Base-by-base conservation (phyloP, 1,284 basidiomycete species). In the Naganishia albida region DNA sequence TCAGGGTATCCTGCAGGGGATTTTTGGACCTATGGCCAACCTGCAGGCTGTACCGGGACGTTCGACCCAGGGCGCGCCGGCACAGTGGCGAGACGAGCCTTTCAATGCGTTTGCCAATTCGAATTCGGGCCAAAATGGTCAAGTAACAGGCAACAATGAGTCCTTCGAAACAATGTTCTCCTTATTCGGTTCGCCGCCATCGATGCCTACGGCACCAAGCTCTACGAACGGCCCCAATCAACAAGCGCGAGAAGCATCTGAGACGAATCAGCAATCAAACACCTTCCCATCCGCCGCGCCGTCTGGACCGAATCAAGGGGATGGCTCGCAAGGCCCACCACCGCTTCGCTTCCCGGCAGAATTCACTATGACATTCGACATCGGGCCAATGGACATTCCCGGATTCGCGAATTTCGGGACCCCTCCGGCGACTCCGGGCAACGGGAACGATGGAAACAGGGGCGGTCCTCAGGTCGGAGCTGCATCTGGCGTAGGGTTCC, bases 1-100 rank as follows among this genome's bases (percentile, higher is more conserved):
- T 40, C 46, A 60, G 38, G 34, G 57, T n/a, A 60, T 60, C 18
- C 25, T 60, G 46, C 40, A 60, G 28, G 57, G 57, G 1, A n/a
- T 60, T 7, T 50, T 60, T 46, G 57, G 57, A 28, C 57, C 57
- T 12, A 60, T 60, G 57, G 38, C 48, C 20, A 49, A 60, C 8
- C 0, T 40, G 15, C 57, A 39, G 23, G 16, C 43, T 46, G 39
- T 26, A 23, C 7, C 44, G 7, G 34, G 34, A 34, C 10, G 6
- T 10, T 34, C 34, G 34, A 34, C 4, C 10, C 34, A 34, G 34
- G 10, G 34, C 34, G 34, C 6, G 10, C 6, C 6, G 10, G 10
- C 34, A 4, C 34, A 34, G 34, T 34, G 40, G 20, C 16, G 16
- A 20, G 40, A 7, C 4, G 23, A 42, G 42, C 15, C 25, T 28